phyloP scores from a whole-genome alignment of 2,329 filamentous ascomycete species.

The Neoarthrinium moseri region DNA sequence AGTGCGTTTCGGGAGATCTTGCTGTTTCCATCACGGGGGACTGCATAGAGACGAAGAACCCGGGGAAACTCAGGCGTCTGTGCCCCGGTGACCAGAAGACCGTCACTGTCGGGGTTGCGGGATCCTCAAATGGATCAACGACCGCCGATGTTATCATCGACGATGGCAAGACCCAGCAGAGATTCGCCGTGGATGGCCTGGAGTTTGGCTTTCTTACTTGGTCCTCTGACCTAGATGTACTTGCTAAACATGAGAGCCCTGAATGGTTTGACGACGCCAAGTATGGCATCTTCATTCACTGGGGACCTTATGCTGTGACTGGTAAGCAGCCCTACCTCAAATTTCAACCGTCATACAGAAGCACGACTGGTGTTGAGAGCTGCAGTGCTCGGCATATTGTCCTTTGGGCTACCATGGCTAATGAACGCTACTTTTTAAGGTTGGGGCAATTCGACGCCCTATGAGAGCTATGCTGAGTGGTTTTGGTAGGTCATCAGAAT shows the following conservation, averaged over 20 bases:
- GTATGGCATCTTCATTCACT: slow-evolving; percentile 57
- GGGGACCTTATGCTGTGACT: slow-evolving; percentile 48
- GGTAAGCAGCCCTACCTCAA: neutral
- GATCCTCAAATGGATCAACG: slow-evolving; percentile 20
- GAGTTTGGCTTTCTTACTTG: slow-evolving; percentile 30
- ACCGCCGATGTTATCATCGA: slow-evolving; percentile 15
- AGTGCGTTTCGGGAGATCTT: slow-evolving; percentile 27
- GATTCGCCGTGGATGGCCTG: slow-evolving; percentile 18
- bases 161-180: slow-evolving; percentile 10
- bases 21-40: slow-evolving; percentile 24
- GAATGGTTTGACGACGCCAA: slow-evolving; percentile 53
- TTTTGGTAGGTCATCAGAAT: slow-evolving; percentile 40
- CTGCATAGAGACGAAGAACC: slow-evolving; percentile 41
- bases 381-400: too few relatives aligned
- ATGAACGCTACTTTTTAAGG: neutral
- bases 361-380: too few relatives aligned
- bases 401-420: neutral
- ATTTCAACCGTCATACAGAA: too few relatives aligned
- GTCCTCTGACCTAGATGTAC: slow-evolving; percentile 24
- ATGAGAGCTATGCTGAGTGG: slow-evolving; percentile 38
- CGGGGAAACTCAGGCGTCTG: slow-evolving; percentile 30
- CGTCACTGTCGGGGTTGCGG: slow-evolving; percentile 30
- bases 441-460: slow-evolving; percentile 41
- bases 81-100: slow-evolving; percentile 39
- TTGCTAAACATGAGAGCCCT: slow-evolving; percentile 37